Percentiles rank a stretch among this genome's conserved stretches.
Conservation (phyloP, 768 basidiomycete species). For the Trametes maxima region DNA sequence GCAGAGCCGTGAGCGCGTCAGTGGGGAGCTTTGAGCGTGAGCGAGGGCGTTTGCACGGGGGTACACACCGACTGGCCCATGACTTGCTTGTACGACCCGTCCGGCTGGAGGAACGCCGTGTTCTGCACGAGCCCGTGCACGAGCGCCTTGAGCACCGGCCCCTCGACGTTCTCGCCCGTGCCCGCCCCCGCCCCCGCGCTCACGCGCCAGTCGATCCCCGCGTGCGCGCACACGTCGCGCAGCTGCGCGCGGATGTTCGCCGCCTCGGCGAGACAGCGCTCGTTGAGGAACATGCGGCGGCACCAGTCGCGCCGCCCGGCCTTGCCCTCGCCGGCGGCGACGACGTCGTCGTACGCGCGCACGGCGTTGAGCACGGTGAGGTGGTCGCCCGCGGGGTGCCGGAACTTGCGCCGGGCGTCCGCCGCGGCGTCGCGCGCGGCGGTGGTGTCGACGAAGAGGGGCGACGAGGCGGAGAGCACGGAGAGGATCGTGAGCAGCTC, state of each 20-base stretch:
- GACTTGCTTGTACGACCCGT: slow-evolving; percentile 84
- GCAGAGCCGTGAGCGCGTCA: not conserved
- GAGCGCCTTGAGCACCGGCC: slow-evolving; percentile 67
- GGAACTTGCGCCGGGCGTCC: slow-evolving; percentile 75
- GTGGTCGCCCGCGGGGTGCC: slow-evolving; percentile 88
- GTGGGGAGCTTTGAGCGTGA: too few relatives aligned
- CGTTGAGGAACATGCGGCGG: slow-evolving; percentile 78
- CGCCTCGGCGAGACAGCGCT: slow-evolving; percentile 78
- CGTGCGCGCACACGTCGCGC: slow-evolving; percentile 58
- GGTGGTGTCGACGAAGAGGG: slow-evolving; percentile 76
- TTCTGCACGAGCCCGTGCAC: slow-evolving; percentile 80
- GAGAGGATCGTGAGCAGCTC: slow-evolving; percentile 88
- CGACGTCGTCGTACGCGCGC: slow-evolving; percentile 76
- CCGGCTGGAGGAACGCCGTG: slow-evolving; percentile 80
- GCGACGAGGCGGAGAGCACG: slow-evolving; percentile 77
- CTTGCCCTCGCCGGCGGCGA: slow-evolving; percentile 45
- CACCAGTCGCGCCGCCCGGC: slow-evolving; percentile 74
- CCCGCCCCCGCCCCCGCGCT: slow-evolving; percentile 62
- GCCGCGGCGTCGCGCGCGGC: slow-evolving; percentile 74
- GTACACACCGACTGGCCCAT: slow-evolving; percentile 66
- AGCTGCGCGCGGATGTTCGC: slow-evolving; percentile 82
- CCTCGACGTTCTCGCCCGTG: slow-evolving; percentile 60
- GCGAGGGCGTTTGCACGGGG: not conserved
- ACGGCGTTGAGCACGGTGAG: slow-evolving; percentile 87
- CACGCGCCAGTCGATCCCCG: slow-evolving; percentile 58